A percentile compares a stretch with the other conserved stretches of the same genome.
These are phyloP conservation scores for Claviceps monticola DNA, from an alignment of 2,329 filamentous ascomycete species.

Conservation along the genomic window DNA sequence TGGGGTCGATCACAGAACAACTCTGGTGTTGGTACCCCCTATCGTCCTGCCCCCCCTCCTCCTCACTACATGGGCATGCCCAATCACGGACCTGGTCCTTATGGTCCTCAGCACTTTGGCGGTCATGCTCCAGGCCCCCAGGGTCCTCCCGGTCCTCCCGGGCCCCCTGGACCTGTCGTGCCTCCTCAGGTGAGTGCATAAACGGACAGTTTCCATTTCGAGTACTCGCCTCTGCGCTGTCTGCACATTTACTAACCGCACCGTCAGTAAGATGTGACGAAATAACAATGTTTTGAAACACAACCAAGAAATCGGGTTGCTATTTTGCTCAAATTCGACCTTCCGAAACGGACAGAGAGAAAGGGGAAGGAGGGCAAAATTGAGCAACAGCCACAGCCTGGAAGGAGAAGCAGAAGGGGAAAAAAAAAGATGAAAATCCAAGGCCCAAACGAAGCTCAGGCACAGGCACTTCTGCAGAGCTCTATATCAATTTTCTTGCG, in stretches of 20 bases:
- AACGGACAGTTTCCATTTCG: not conserved
- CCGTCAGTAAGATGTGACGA: not conserved
- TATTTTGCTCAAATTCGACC: not conserved
- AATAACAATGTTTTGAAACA: not conserved
- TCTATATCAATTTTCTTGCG: conserved; percentile 12
- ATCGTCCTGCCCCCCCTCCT: conserved; percentile 72
- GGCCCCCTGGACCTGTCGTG: conserved; percentile 22
- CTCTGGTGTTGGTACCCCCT: conserved; percentile 92
- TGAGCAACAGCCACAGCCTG: not conserved
- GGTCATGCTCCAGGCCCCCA: conserved; percentile 24
- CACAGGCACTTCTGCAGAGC: conserved; percentile 4
- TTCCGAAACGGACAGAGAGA: not conserved
- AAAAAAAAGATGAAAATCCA: not conserved
- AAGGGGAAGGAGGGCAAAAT: not conserved
- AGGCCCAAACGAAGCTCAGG: not conserved
- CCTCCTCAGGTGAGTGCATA: conserved; percentile 24
- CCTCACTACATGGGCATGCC: conserved; percentile 41
- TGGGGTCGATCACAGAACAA: conserved; percentile 99
- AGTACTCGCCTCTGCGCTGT: not conserved
- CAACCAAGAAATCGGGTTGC: not conserved
- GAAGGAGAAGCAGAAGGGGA: not conserved
- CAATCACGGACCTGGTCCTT: conserved; percentile 27
- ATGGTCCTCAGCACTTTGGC: conserved; percentile 23
- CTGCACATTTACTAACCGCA: not conserved
- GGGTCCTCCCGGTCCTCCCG: conserved; percentile 23